Base-by-base conservation (phyloP, 331 rosid species). In the Cydonia oblonga region DNA sequence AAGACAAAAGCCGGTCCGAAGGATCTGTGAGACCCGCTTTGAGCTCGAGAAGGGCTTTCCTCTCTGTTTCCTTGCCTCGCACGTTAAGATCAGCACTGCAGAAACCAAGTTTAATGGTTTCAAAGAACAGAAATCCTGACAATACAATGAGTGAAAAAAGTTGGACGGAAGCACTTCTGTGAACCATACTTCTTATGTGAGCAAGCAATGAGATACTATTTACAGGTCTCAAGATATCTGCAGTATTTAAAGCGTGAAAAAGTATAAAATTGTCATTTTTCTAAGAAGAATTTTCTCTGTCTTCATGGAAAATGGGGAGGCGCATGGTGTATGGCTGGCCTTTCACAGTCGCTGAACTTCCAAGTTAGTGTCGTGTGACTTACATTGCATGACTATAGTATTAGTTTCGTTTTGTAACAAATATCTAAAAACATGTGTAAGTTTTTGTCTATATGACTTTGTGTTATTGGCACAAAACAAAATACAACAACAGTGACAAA, bases 21-120 rank as follows among this genome's bases (percentile, higher is more conserved):
- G 74, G 70, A 33, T 78, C 70, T 12, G 54, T 15, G 16, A 78
- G 15, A 18, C 75, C 61, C 3, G 14, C 66, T 67, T 73, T 78
- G 10, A 77, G 52, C 59, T 57, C 7, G 7, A 64, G 49, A 66
- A 77, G 81, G 18, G 81, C 81, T 77, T 77, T 71, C 46, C 53
- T 77, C 54, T 70, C 58, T 4, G 5, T n/a, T 2, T 75, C 72
- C 63, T 56, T 25, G 59, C 73, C 66, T 9, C 24, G 7, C 18
- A 40, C 49, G 4, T 56, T 30, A 16, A 5, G 72, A 22, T 64
- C 64, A 2, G 54, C 75, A 24, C 18, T 35, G 56, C 56, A 57
- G 53, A 23, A 23, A 57, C 66, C 10, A 40, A 57, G 56, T 33
- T 19, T 35, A 18, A 19, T n/a, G 52, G 59, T 67, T 49, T 67